Conservation (phyloP, 495 filamentous ascomycete genomes). For the Lasiosphaeria miniovina region DNA sequence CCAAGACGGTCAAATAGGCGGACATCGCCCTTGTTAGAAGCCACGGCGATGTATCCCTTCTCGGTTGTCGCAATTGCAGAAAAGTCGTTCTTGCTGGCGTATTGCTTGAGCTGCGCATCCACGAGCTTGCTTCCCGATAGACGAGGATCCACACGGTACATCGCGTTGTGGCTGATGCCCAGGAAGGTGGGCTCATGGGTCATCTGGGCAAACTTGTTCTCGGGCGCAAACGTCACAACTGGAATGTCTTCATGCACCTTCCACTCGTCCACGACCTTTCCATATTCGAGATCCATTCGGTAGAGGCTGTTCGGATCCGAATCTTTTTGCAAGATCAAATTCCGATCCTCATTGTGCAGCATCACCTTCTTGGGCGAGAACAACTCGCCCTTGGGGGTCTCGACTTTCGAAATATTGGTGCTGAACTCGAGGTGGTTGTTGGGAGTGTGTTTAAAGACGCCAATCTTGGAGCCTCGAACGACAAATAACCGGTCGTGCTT, state of each 20-base stretch:
- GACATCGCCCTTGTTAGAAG: constrained; percentile 95
- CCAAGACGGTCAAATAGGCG: constrained; percentile 94
- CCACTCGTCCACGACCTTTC: constrained; percentile 99
- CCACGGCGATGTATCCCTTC: constrained; percentile 94
- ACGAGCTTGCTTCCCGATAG: constrained; percentile 88
- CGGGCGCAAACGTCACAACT: constrained; percentile 84
- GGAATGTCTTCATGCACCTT: constrained; percentile 97
- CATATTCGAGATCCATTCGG: constrained; percentile 96
- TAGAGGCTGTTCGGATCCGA: constrained; percentile 89
- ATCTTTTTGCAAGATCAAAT: constrained; percentile 87
- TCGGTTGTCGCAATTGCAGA: constrained; percentile 90
- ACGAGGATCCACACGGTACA: constrained; percentile 93
- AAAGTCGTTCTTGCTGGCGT: constrained; percentile 94
- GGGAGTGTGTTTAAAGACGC: constrained; percentile 94
- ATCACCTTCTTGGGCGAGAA: constrained; percentile 98
- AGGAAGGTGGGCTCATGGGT: constrained; percentile 92
- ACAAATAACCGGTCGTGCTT: constrained; percentile 97
- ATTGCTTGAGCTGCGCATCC: constrained; percentile 89
- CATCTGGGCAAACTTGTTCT: constrained; percentile 99
- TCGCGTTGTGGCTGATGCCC: constrained; percentile 83
- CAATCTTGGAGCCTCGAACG: constrained; percentile 94
- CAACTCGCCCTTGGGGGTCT: constrained; percentile 79
- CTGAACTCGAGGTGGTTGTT: constrained; percentile 93
- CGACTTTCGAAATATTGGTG: constrained; percentile 95
- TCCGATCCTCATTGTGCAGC: constrained; percentile 88